Conservation (phyloP, 1,284 basidiomycete genomes). For the Gymnopus androsaceus region DNA sequence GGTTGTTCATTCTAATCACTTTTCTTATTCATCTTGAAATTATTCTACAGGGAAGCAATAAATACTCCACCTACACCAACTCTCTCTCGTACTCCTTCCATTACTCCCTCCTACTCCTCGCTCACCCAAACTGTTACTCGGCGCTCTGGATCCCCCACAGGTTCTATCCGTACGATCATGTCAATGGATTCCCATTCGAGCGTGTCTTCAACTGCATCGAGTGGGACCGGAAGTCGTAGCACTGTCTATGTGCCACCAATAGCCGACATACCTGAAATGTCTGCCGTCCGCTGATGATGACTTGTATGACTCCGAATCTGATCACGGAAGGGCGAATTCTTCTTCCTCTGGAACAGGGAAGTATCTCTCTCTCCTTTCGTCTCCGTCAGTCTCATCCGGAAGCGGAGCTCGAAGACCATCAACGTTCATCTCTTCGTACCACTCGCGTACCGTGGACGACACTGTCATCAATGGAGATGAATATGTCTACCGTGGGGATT, state of each 20-base stretch:
- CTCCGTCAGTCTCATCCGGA: conserved; percentile 19
- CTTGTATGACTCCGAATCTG: conserved; percentile 35
- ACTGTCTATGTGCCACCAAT: conserved; percentile 74
- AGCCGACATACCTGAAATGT: conserved; percentile 64
- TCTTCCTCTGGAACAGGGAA: conserved; percentile 29
- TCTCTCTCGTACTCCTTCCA: conserved; percentile 29
- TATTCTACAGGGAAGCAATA: conserved; percentile 63
- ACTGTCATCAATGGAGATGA: conserved; percentile 60
- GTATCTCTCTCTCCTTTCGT: conserved; percentile 26
- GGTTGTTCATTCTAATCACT: conserved; percentile 25
- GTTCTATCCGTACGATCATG: conserved; percentile 69
- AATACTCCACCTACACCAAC: conserved; percentile 37
- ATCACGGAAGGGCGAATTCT: conserved; percentile 13
- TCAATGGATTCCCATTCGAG: conserved; percentile 51
- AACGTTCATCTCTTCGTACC: conserved; percentile 57
- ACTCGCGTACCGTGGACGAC: conserved; percentile 68
- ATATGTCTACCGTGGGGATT: conserved; percentile 69
- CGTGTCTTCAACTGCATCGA: conserved; percentile 19
- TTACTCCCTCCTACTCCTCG: conserved; percentile 13
- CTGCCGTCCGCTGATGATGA: conserved; percentile 26
- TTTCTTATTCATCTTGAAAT: conserved; percentile 9
- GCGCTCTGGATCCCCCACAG: conserved; percentile 62
- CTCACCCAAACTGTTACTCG: conserved; percentile 8
- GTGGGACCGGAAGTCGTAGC: conserved; percentile 55
- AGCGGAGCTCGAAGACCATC: conserved; percentile 30